Percentiles rank a stretch among this genome's conserved stretches.
phyloP scores from a whole-genome alignment of 305 asterid genomes.

The Rubia tinctorum region DNA sequence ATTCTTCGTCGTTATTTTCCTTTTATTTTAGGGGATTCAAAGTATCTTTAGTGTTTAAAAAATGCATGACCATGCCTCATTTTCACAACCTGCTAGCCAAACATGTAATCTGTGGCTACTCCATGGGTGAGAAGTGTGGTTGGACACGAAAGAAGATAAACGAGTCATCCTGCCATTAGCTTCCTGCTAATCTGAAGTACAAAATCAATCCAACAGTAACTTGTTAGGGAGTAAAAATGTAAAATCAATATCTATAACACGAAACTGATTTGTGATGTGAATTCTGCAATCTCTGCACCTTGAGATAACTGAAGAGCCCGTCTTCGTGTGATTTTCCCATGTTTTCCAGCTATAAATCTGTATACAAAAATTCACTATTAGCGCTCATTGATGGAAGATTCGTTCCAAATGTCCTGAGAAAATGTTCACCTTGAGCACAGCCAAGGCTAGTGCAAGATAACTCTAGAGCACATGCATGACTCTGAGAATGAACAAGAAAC shows the following conservation, averaged over 20 bases:
- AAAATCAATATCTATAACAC: neutral
- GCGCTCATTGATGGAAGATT: constrained; percentile 6
- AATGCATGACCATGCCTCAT: neutral
- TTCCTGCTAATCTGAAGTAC: constrained; percentile 50
- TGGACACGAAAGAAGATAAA: constrained; percentile 53
- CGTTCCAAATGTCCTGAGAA: neutral
- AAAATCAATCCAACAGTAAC: neutral
- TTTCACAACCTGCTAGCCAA: constrained; percentile 66
- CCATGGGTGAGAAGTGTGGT: constrained; percentile 89
- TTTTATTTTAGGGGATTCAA: no score
- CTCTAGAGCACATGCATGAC: constrained; percentile 76
- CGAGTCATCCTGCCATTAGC: constrained; percentile 47
- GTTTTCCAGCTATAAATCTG: constrained; percentile 92
- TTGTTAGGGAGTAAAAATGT: neutral
- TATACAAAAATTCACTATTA: constrained; percentile 5
- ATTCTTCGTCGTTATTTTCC: no score
- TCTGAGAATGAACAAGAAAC: constrained; percentile 54
- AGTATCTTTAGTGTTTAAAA: no score
- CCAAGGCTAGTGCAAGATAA: constrained; percentile 69
- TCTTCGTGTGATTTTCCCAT: constrained; percentile 84
- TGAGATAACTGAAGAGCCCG: constrained; percentile 61
- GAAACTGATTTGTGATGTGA: constrained; percentile 5
- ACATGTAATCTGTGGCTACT: constrained; percentile 72
- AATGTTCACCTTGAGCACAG: constrained; percentile 71
- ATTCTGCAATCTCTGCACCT: constrained; percentile 37